Evolutionary conservation across 805 yeast species (phyloP).

Genomic region (Huiozyma sinensis): DNA sequence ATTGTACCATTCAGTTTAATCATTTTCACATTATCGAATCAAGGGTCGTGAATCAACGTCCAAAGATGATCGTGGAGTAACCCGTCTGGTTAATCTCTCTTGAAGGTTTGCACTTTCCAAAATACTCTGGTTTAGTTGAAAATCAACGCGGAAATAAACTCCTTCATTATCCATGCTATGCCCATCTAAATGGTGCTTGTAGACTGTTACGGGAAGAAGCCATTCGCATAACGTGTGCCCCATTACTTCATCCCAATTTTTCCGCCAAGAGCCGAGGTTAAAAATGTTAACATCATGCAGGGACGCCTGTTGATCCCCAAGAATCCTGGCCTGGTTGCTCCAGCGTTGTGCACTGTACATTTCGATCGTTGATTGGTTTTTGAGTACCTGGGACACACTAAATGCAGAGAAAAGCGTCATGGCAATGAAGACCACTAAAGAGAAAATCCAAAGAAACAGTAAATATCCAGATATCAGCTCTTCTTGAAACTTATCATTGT

Average conservation of each 20-base stretch:
- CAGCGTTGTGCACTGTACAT: constrained; percentile 45
- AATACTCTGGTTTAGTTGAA: constrained; percentile 32
- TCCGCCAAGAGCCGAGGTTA: constrained; percentile 48
- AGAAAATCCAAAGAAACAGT: constrained; percentile 47
- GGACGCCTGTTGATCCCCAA: constrained; percentile 24
- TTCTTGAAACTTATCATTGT: constrained; percentile 29
- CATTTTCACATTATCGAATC: not conserved
- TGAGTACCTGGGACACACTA: constrained; percentile 45
- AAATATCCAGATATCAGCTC: constrained; percentile 45
- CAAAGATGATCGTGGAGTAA: constrained; percentile 23
- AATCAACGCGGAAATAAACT: constrained; percentile 33
- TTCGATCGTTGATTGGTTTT: constrained; percentile 77
- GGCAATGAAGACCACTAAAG: constrained; percentile 44
- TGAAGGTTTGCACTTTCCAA: constrained; percentile 27
- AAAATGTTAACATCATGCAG: constrained; percentile 51
- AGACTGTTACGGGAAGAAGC: constrained; percentile 47
- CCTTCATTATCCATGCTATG: constrained; percentile 34
- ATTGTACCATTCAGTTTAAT: too few species aligned
- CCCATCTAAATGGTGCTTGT: constrained; percentile 13
- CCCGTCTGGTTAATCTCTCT: constrained; percentile 21
- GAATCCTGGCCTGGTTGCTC: constrained; percentile 29
- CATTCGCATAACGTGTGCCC: constrained; percentile 58
- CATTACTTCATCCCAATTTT: constrained; percentile 65
- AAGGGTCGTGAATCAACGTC: constrained; percentile 6
- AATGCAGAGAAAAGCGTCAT: constrained; percentile 47